Percentiles rank a stretch among this genome's conserved stretches.
Conservation (phyloP, 2,329 filamentous ascomycete genomes). For the Cryphonectria japonica region DNA sequence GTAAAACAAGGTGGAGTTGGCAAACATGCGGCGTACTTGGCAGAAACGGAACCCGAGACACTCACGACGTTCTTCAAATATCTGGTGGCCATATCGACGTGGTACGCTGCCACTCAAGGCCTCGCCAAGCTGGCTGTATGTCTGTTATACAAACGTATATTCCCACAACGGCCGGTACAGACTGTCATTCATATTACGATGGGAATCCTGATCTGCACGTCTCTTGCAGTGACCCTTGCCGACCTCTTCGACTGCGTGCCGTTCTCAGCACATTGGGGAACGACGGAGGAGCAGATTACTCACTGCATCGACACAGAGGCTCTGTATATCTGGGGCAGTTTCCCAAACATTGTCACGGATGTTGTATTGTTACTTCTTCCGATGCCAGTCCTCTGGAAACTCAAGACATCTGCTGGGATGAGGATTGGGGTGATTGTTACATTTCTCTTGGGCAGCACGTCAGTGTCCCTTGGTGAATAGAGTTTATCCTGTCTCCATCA, state of each 20-base stretch:
- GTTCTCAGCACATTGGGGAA: constrained; percentile 22
- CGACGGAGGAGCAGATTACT: constrained; percentile 19
- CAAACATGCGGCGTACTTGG: not conserved
- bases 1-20: constrained; percentile 5
- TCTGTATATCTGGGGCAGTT: constrained; percentile 37
- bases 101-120: constrained; percentile 30
- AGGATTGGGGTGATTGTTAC: not conserved
- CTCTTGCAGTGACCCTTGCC: not conserved
- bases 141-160: constrained; percentile 30
- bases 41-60: not conserved
- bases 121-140: constrained; percentile 33
- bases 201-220: not conserved
- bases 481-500: not conserved
- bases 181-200: constrained; percentile 24
- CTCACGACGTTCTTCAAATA: constrained; percentile 32
- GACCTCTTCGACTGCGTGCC: not conserved
- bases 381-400: constrained; percentile 39
- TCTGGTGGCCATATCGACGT: constrained; percentile 29
- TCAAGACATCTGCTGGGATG: constrained; percentile 26
- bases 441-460: constrained; percentile 17
- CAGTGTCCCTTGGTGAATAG: not conserved
- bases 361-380: constrained; percentile 40
- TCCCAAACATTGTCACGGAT: constrained; percentile 44
- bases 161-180: constrained; percentile 26
- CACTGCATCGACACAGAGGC: constrained; percentile 36